Base-by-base conservation (phyloP, 805 yeast genomes). In the Debaryomyces tyrocola region DNA sequence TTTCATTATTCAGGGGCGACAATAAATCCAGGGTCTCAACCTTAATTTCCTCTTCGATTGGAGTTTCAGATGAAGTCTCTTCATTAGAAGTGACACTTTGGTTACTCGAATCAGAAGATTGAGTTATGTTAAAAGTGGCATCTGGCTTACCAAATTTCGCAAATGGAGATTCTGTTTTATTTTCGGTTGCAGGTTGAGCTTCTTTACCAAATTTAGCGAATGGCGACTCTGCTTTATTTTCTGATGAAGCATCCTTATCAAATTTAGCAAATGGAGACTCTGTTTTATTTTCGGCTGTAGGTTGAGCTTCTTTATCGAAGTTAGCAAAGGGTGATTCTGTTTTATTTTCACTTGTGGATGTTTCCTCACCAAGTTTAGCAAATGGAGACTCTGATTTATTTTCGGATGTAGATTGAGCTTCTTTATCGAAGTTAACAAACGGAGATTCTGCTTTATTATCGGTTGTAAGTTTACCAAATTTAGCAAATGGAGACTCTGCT, bases 251-350 rank as follows among this genome's bases (percentile, higher is more conserved):
- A 7, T 24, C 27, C 2, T 24, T 24, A 24, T 5, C 5, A 2
- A 24, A 24, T 9, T 33, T 9, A 31, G 27, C 40, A 20, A 37
- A 11, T 9, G 27, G 28, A 14, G 27, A 21, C 5, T 18, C 15
- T 31, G 27, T 40, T 20, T 15, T 27, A 21, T 33, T n/a, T 27
- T 10, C 20, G 2, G 27, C 4, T 24, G 27, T 9, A 4, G 27
- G 10, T 17, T 17, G 18, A 24, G 27, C 10, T 24, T 24, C 27
- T 9, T 24, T 24, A 33, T 33, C 34, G 7, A 45, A 38, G 9
- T 28, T 37, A 5, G 45, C 52, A 37, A 48, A 47, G 37, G 49
- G 47, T 10, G 53, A 46, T n/a, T 21, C 17, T 7, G 29, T 34
- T 37, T 43, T 38, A 20, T 15, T n/a, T 15, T 8, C 21, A 10